phyloP scores from a whole-genome alignment of 768 basidiomycete species.

The Phlebiopsis gigantea region DNA sequence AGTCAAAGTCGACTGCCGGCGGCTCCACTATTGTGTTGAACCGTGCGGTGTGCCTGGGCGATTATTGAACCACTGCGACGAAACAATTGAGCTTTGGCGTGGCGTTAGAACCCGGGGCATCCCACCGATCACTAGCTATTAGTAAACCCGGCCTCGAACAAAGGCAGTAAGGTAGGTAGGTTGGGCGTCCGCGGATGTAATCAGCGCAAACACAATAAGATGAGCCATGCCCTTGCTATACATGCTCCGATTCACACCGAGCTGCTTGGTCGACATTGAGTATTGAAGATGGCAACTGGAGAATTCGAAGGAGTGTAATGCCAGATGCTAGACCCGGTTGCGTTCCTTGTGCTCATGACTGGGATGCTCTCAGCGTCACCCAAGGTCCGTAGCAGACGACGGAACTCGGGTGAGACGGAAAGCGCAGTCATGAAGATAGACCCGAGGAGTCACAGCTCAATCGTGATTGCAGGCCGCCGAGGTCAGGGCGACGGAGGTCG shows the following conservation, averaged over 20 bases:
- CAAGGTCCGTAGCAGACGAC: neutral
- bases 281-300: too few relatives aligned
- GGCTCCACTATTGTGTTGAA: neutral
- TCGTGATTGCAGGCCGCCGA: neutral
- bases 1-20: neutral
- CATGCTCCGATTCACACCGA: too few relatives aligned
- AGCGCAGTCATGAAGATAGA: neutral
- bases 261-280: too few relatives aligned
- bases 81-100: neutral
- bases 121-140: neutral
- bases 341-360: neutral
- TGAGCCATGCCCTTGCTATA: too few relatives aligned
- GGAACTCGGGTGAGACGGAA: neutral
- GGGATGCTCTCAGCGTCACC: neutral
- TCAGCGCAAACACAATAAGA: slow-evolving; percentile 5
- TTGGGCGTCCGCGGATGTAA: neutral
- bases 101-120: neutral
- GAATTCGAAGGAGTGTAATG: too few relatives aligned
- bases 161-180: neutral
- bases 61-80: neutral
- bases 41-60: neutral
- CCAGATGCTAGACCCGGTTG: neutral
- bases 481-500: neutral
- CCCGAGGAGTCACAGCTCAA: neutral
- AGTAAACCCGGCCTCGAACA: neutral